Evolutionary conservation across 768 basidiomycete genomes (phyloP), one percentile per base, ranked within the genome.

Genomic region (Termitomyces bulborhizus): DNA sequence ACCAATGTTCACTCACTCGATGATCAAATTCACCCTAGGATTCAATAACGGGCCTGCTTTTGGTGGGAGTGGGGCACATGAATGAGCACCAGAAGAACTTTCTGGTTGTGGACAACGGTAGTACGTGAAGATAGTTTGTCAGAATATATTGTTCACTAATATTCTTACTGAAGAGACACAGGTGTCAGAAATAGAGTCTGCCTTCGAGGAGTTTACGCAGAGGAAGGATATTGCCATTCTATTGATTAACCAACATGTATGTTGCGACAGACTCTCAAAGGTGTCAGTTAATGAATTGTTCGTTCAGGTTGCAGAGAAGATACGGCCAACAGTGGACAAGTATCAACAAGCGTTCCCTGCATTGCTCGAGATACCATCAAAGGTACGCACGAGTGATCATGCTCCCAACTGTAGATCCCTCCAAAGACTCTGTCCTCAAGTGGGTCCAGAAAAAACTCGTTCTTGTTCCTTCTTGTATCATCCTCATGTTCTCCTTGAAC

Each of bases 291-390:
- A 32, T 49, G 37, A 16, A 54, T 59, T 8, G 12, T 21, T 21
- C 18, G 50, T 60, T 8, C 67, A 98, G 97, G 79, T 98, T 64
- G 97, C 97, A 57, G 97, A 98, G 77, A 93, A 90, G 78, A 99
- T 99, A 59, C 78, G 97, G 37, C 93, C 93, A 0, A 84, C 90
- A 1, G 93, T 99, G 12, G 97, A 99, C 72, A 85, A 86, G 64
- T 99, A 99, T 70, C 86, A 92, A 60, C 90, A 94, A 70, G 85
- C 96, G 0, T 99, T 99, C 75, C 97, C 97, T 21, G 93, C 97
- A 0, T 73, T 99, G 40, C 83, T 99, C 15, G 97, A 99, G 72
- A 98, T 99, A 58, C 97, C 97, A 26, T 94, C 93, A 53, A 98
- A 98, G 95, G 96, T 96, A 52, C 56, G 82, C 72, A 47, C 29